Percentiles rank a stretch among this genome's conserved stretches.
These are phyloP conservation scores for barrel medic (Medicago truncatula) DNA, from an alignment of 306 rosid species.

Conservation along the genomic window MtrunA17r5.0-ANR NC_053042.1:311001-311500, in stretches of 20 bases:
- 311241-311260: slow-evolving; percentile 19
- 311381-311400: slow-evolving; percentile 81
- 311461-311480: slow-evolving; percentile 35
- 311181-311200: slow-evolving; percentile 50
- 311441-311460: not conserved
- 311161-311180: slow-evolving; percentile 75
- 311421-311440: slow-evolving; percentile 95
- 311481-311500: slow-evolving; percentile 36
- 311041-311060: slow-evolving; percentile 95
- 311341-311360: slow-evolving; percentile 70
- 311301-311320: slow-evolving; percentile 30
- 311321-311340: slow-evolving; percentile 43
- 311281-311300: slow-evolving; percentile 26
- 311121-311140: slow-evolving; percentile 70
- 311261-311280: slow-evolving; percentile 28
- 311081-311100: slow-evolving; percentile 80
- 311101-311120: slow-evolving; percentile 96
- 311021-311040: slow-evolving; percentile 44
- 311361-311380: slow-evolving; percentile 95
- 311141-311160: slow-evolving; percentile 89
- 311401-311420: slow-evolving; percentile 87
- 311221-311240: slow-evolving; percentile 29
- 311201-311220: slow-evolving; percentile 46
- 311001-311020: slow-evolving; percentile 35
- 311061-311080: slow-evolving; percentile 90